Conservation (phyloP, 169 alveolate genomes). For the Plasmodium inui region DNA sequence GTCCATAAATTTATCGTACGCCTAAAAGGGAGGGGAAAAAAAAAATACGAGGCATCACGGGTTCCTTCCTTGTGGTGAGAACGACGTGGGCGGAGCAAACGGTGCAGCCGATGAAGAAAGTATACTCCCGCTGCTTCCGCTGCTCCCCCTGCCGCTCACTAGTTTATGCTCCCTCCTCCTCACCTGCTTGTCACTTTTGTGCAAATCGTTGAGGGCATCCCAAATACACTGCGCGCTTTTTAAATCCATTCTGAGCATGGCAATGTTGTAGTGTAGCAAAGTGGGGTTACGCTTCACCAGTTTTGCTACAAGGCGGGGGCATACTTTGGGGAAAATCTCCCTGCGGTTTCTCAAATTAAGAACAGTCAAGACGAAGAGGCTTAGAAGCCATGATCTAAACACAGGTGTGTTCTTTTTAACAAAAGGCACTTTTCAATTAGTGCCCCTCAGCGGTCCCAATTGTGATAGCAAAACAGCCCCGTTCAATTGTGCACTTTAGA, state of each 20-base stretch:
- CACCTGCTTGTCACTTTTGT: slow-evolving; percentile 65
- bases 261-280: not conserved
- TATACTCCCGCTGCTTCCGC: not conserved
- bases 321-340: not conserved
- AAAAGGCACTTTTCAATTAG: not conserved
- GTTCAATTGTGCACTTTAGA: not conserved
- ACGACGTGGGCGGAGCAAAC: not conserved
- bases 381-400: not conserved
- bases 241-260: slow-evolving; percentile 29
- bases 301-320: not conserved
- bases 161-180: not conserved
- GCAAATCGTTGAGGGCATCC: slow-evolving; percentile 55
- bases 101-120: not conserved
- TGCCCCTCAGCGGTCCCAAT: not conserved
- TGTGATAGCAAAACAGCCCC: not conserved
- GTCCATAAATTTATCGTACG: slow-evolving; percentile 50
- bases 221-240: slow-evolving; percentile 52
- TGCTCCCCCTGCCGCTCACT: not conserved
- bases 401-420: not conserved
- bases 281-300: not conserved
- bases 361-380: not conserved
- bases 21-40: slow-evolving; percentile 12
- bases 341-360: not conserved
- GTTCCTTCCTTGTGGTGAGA: not conserved
- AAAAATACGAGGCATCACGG: not conserved